Evolutionary conservation across 225 moss, liverwort and hornwort species (phyloP).

Genomic region (Pleurozium schreberi): DNA sequence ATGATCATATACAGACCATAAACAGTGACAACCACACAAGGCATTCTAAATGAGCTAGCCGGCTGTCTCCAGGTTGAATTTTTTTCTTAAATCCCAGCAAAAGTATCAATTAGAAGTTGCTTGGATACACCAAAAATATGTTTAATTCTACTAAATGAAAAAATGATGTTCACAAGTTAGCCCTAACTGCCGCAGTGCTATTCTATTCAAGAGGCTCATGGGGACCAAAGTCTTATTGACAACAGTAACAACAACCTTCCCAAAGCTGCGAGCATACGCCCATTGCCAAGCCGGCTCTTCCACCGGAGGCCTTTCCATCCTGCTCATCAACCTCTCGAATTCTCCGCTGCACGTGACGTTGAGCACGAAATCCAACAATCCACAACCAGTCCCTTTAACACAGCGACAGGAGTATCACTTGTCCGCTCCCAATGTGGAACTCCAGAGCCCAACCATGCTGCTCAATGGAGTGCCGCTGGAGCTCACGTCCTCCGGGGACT

Average conservation of each 20-base stretch:
- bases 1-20: not conserved
- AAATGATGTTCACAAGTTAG: not conserved
- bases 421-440: not conserved
- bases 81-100: not conserved
- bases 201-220: constrained; percentile 29
- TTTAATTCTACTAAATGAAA: too few species aligned
- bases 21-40: accelerated
- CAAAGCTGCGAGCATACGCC: constrained; percentile 3
- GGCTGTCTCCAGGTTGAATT: not conserved
- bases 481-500: not conserved
- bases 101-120: not conserved
- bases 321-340: constrained; percentile 15
- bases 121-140: not conserved
- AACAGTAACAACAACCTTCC: not conserved
- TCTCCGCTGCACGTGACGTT: not conserved
- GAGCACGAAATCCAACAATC: not conserved
- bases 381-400: not conserved
- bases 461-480: constrained; percentile 11
- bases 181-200: not conserved
- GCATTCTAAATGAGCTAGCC: not conserved
- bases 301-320: not conserved
- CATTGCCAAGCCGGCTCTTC: constrained; percentile 12
- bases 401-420: constrained; percentile 16
- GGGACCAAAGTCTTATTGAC: constrained; percentile 6
- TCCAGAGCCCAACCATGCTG: constrained; percentile 10